Evolutionary conservation across 257 asterid species (phyloP).

Genomic region (Hygrophila difformis): DNA sequence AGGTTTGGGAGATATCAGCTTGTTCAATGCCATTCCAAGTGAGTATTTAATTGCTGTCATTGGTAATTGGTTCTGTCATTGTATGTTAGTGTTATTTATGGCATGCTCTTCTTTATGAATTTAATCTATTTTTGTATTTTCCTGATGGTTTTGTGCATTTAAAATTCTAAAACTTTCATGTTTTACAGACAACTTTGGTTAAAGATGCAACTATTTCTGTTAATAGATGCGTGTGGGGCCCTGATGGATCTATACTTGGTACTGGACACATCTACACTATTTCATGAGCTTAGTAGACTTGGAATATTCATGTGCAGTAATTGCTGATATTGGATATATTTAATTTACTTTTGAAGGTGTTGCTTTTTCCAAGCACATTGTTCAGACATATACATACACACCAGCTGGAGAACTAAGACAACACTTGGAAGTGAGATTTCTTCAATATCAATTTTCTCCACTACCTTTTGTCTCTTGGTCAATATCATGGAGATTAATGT

Average conservation of each 20-base stretch:
- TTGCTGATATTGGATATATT: conserved; percentile 18
- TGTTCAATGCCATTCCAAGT: conserved; percentile 94
- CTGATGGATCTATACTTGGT: conserved; percentile 97
- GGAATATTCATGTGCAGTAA: conserved; percentile 1
- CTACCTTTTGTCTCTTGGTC: neutral
- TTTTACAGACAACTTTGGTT: conserved; percentile 71
- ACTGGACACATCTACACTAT: conserved; percentile 16
- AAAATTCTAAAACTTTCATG: conserved; percentile 10
- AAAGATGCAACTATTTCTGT: conserved; percentile 86
- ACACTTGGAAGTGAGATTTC: conserved; percentile 61
- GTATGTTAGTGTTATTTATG: neutral
- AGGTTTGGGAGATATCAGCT: conserved; percentile 81
- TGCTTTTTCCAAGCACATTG: conserved; percentile 90
- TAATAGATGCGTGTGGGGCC: conserved; percentile 91
- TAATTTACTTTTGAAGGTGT: conserved; percentile 55
- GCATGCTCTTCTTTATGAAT: neutral
- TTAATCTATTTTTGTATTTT: neutral
- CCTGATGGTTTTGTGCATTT: neutral
- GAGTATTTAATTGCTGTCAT: conserved; percentile 16
- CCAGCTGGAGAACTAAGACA: conserved; percentile 80
- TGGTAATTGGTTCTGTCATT: conserved; percentile 14
- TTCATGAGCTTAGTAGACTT: neutral
- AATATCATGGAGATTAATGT: conserved; percentile 10
- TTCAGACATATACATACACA: conserved; percentile 77
- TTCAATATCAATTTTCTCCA: no score